Conservation (phyloP, 805 yeast species). For the Kuraishia molischiana region DNA sequence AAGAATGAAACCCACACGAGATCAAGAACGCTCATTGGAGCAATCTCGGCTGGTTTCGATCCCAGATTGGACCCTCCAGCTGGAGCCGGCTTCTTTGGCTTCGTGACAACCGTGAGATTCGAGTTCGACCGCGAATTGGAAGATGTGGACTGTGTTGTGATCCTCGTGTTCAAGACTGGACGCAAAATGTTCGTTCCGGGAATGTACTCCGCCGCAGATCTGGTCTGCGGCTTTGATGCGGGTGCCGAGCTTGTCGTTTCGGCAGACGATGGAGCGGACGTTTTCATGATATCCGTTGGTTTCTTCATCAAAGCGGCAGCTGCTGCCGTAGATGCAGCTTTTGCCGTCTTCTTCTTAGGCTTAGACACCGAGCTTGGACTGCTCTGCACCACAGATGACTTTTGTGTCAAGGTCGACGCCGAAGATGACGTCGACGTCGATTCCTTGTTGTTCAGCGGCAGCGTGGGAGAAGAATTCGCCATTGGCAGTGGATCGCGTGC, state of each 20-base stretch:
- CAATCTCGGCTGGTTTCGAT: background rate
- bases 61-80: slow-evolving; percentile 1
- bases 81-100: slow-evolving; percentile 1
- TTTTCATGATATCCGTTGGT: slow-evolving; percentile 4
- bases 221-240: background rate
- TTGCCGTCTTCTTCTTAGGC: slow-evolving; percentile 1
- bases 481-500: slow-evolving; percentile 1
- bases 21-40: slow-evolving; percentile 29
- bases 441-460: slow-evolving; percentile 7
- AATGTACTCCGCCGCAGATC: slow-evolving; percentile 25
- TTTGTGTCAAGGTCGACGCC: slow-evolving; percentile 11
- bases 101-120: background rate
- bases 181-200: slow-evolving; percentile 53
- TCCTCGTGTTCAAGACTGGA: slow-evolving; percentile 33
- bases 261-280: background rate
- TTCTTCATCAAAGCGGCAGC: slow-evolving; percentile 9
- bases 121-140: background rate
- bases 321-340: slow-evolving; percentile 12
- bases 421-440: slow-evolving; percentile 9
- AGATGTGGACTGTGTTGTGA: slow-evolving; percentile 9
- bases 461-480: slow-evolving; percentile 10
- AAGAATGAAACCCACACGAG: slow-evolving; percentile 48
- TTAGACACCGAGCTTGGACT: slow-evolving; percentile 1
- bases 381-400: background rate
- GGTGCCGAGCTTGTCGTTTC: background rate